Evolutionary conservation across 2,329 filamentous ascomycete genomes (phyloP).

Genomic region (Penicillium griseofulvum): DNA sequence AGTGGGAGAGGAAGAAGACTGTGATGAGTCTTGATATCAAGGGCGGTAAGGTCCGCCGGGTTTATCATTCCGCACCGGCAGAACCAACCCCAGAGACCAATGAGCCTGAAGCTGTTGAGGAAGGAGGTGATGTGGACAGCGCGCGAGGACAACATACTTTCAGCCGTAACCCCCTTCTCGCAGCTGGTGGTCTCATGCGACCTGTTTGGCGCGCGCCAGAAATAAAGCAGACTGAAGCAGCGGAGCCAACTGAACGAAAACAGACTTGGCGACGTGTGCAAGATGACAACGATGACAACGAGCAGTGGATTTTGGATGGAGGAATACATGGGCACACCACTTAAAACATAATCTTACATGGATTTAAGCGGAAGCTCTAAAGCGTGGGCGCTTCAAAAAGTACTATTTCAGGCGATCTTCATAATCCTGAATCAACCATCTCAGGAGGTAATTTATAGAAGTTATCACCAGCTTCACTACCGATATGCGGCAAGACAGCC

Average conservation of each 20-base stretch:
- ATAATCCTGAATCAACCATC: background rate
- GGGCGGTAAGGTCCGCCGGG: slow-evolving; percentile 70
- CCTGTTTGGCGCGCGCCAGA: slow-evolving; percentile 45
- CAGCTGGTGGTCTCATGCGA: slow-evolving; percentile 43
- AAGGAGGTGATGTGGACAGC: slow-evolving; percentile 10
- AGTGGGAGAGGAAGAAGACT: slow-evolving; percentile 83
- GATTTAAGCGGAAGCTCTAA: background rate
- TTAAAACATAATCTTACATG: background rate
- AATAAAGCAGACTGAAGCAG: slow-evolving; percentile 22
- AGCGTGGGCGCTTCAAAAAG: background rate
- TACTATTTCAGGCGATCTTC: background rate
- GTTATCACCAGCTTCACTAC: background rate
- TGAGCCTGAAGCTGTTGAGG: slow-evolving; percentile 16
- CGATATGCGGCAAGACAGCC: background rate
- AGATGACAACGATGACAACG: slow-evolving; percentile 48
- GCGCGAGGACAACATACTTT: slow-evolving; percentile 35
- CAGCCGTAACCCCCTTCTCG: slow-evolving; percentile 46
- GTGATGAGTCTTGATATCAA: slow-evolving; percentile 82
- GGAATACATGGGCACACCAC: slow-evolving; percentile 39
- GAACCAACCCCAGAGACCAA: slow-evolving; percentile 21
- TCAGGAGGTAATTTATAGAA: background rate
- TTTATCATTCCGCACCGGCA: slow-evolving; percentile 36
- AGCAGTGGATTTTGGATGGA: slow-evolving; percentile 49
- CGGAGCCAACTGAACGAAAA: slow-evolving; percentile 32
- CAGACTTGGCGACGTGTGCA: slow-evolving; percentile 49